Conservation (phyloP, 805 yeast genomes). For the Ogataea polymorpha region DNA sequence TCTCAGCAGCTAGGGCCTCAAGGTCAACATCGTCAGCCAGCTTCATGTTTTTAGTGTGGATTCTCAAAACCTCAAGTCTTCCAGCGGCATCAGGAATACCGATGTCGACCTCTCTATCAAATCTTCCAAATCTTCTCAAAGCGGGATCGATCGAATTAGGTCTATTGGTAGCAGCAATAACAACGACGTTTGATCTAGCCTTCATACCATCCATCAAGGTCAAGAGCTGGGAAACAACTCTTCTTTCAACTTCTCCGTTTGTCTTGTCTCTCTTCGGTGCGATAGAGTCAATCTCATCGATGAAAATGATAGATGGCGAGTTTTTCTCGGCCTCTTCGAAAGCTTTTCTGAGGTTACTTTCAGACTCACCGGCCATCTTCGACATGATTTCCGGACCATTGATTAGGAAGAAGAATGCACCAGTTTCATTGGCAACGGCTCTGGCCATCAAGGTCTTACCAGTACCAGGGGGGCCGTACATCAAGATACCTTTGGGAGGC, state of each 20-base stretch:
- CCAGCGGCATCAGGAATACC: constrained; percentile 98
- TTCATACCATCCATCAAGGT: constrained; percentile 99
- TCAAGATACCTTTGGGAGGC: constrained; percentile 96
- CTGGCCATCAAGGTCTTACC: constrained; percentile 99
- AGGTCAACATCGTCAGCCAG: constrained; percentile 91
- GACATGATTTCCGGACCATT: constrained; percentile 99
- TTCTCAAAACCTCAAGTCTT: constrained; percentile 92
- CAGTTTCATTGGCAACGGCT: constrained; percentile 99
- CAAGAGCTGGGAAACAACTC: constrained; percentile 96
- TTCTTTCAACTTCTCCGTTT: constrained; percentile 98
- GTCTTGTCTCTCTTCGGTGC: constrained; percentile 99
- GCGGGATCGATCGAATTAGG: constrained; percentile 88
- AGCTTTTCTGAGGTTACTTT: constrained; percentile 94
- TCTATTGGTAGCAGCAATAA: constrained; percentile 94
- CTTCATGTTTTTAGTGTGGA: constrained; percentile 98
- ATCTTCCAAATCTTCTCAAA: constrained; percentile 79
- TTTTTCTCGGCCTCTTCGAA: constrained; percentile 99
- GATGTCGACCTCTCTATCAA: constrained; percentile 82
- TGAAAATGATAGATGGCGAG: constrained; percentile 95
- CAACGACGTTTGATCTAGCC: constrained; percentile 97
- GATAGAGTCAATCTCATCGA: constrained; percentile 97
- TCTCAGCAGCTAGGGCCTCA: constrained; percentile 93
- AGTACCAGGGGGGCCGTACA: constrained; percentile 99
- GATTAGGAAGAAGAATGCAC: constrained; percentile 96
- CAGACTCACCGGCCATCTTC: constrained; percentile 99